Conservation (phyloP, 2,329 filamentous ascomycete species). For the Colletotrichum cordylinicola region DNA sequence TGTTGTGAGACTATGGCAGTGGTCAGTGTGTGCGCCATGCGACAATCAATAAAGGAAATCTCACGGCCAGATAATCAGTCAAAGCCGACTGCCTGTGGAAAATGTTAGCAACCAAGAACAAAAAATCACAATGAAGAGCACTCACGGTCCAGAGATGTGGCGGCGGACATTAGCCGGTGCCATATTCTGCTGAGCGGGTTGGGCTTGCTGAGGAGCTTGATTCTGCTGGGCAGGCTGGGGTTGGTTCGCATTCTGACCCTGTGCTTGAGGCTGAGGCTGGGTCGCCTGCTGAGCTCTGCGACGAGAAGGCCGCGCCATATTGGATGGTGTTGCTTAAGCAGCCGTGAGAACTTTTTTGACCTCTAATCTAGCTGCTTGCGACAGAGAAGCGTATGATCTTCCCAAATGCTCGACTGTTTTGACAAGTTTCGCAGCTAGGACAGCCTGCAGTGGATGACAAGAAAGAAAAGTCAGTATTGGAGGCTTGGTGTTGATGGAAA, state of each 20-base stretch:
- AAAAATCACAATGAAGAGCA: background rate
- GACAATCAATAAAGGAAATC: slow-evolving; percentile 15
- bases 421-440: background rate
- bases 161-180: background rate
- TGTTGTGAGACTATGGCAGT: slow-evolving; percentile 69
- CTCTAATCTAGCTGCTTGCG: background rate
- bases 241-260: background rate
- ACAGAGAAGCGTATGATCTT: background rate
- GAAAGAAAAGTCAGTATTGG: background rate
- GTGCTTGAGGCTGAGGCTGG: background rate
- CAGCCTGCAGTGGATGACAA: background rate
- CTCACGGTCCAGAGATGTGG: slow-evolving; percentile 19
- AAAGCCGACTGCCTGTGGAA: slow-evolving; percentile 53
- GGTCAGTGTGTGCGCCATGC: background rate
- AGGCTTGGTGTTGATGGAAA: background rate
- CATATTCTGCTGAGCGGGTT: background rate
- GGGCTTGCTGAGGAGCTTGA: background rate
- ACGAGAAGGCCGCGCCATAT: background rate
- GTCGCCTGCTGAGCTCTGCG: background rate
- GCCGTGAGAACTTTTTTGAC: background rate
- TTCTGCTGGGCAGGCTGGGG: background rate
- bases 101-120: background rate
- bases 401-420: background rate
- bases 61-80: slow-evolving; percentile 58
- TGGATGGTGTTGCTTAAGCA: background rate